These are phyloP conservation scores for Quercus wislizeni DNA, from an alignment of 306 rosid species.

Conservation along the genomic window DNA sequence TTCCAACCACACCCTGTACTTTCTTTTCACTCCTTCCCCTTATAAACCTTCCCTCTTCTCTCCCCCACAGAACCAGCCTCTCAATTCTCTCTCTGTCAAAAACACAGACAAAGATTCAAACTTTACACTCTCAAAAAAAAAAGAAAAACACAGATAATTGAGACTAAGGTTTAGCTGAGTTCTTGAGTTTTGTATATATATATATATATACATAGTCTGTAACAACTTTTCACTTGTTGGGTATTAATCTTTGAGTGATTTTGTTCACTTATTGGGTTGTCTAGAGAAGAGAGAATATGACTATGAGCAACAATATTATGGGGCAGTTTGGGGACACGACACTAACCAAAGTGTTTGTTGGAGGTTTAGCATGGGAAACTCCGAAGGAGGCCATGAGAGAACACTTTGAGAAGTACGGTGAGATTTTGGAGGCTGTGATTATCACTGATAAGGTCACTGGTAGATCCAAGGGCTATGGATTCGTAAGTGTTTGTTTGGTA, in stretches of 20 bases:
- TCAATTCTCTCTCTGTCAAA: background rate
- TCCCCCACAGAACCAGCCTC: slow-evolving; percentile 15
- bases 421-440: slow-evolving; percentile 87
- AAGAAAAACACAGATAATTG: background rate
- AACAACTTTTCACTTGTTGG: no score
- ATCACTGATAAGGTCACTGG: slow-evolving; percentile 79
- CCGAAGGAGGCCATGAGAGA: slow-evolving; percentile 66
- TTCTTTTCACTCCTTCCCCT: slow-evolving; percentile 1
- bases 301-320: slow-evolving; percentile 29
- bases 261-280: background rate
- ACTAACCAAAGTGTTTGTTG: slow-evolving; percentile 79
- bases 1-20: slow-evolving; percentile 11
- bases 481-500: slow-evolving; percentile 41
- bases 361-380: slow-evolving; percentile 91
- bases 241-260: no score
- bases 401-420: slow-evolving; percentile 71
- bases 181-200: background rate
- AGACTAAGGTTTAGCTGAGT: background rate
- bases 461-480: slow-evolving; percentile 96
- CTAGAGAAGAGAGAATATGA: slow-evolving; percentile 14
- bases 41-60: slow-evolving; percentile 23
- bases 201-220: background rate
- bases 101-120: background rate
- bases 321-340: slow-evolving; percentile 76
- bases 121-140: background rate